Conservation (phyloP, 2,329 filamentous ascomycete species). For the Fonsecaea nubica region DNA sequence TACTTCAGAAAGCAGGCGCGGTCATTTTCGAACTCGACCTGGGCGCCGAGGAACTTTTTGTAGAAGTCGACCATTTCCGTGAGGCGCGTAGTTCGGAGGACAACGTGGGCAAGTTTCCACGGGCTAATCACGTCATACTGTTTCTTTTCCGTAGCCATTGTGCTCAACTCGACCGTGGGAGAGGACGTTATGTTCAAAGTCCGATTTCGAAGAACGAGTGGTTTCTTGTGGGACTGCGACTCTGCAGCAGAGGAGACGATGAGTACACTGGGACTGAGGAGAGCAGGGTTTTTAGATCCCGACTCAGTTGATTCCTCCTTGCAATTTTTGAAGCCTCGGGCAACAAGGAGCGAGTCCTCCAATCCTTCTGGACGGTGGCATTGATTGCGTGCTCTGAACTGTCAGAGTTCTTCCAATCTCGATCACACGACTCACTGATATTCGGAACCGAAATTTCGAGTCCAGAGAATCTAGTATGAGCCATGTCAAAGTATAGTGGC, state of each 20-base stretch:
- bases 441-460: background rate
- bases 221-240: too few relatives aligned
- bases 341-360: too few relatives aligned
- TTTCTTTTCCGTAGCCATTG: background rate
- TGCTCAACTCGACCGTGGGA: too few relatives aligned
- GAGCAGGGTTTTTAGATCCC: too few relatives aligned
- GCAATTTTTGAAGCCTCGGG: too few relatives aligned
- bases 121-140: background rate
- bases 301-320: too few relatives aligned
- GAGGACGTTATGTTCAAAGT: background rate
- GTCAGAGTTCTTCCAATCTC: background rate
- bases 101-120: constrained; percentile 24
- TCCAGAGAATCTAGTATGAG: background rate
- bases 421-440: background rate
- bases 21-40: constrained; percentile 10
- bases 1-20: constrained; percentile 15
- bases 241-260: too few relatives aligned
- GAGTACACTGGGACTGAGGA: too few relatives aligned
- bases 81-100: constrained; percentile 24
- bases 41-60: constrained; percentile 18
- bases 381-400: background rate
- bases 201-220: too few relatives aligned
- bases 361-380: too few relatives aligned
- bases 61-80: constrained; percentile 18
- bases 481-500: background rate